Percentiles rank a stretch among this genome's conserved stretches.
phyloP scores from a whole-genome alignment of 306 rosid species.

The Mimosa bimucronata region DNA sequence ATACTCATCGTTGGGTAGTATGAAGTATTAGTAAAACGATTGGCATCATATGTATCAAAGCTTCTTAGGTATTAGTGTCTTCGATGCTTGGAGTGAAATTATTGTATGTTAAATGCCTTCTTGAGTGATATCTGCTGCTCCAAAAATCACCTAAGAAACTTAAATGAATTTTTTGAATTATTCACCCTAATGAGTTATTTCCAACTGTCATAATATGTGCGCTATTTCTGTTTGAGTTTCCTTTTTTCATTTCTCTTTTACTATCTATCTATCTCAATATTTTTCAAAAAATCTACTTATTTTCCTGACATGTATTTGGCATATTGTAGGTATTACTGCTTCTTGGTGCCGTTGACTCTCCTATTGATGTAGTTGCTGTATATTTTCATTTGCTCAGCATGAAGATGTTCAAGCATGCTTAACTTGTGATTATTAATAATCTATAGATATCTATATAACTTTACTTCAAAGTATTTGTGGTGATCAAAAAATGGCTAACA shows the following conservation, averaged over 20 bases:
- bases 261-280: not conserved
- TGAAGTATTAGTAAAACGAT: not conserved
- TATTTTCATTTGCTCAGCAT: slow-evolving; percentile 94
- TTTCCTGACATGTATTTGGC: slow-evolving; percentile 22
- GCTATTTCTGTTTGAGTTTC: not conserved
- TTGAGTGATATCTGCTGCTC: not conserved
- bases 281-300: not conserved
- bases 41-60: not conserved
- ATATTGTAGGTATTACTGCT: slow-evolving; percentile 72
- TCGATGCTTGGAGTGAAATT: not conserved
- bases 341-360: slow-evolving; percentile 90
- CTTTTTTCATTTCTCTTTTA: not conserved
- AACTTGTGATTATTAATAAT: slow-evolving; percentile 15
- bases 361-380: slow-evolving; percentile 73
- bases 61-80: not conserved
- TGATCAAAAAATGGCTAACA: too few species aligned
- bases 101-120: not conserved
- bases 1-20: not conserved
- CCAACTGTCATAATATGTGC: not conserved
- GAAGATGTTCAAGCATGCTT: slow-evolving; percentile 94
- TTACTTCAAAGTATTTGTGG: not conserved
- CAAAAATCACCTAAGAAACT: not conserved
- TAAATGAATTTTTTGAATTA: not conserved
- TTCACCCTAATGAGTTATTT: not conserved
- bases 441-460: not conserved